These are phyloP conservation scores for Zarea fungicola DNA, from an alignment of 2,329 filamentous ascomycete genomes.

Conservation along the genomic window DNA sequence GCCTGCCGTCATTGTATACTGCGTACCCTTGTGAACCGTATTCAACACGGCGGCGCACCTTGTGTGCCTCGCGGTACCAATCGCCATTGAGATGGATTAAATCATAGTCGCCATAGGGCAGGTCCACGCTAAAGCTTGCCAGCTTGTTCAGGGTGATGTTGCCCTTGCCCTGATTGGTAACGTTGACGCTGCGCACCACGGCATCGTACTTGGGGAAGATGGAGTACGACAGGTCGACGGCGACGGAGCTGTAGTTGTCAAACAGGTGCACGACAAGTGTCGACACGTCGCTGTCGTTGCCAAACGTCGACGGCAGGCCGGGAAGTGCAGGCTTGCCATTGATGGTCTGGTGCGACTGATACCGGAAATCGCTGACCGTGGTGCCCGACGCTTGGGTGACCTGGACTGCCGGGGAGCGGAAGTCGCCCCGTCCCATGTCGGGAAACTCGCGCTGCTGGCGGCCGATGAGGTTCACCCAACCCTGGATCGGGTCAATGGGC, in stretches of 20 bases:
- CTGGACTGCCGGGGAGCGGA: constrained; percentile 55
- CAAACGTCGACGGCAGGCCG: constrained; percentile 56
- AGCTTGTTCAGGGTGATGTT: constrained; percentile 51
- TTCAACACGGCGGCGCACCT: constrained; percentile 49
- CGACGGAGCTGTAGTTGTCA: constrained; percentile 53
- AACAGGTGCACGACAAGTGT: constrained; percentile 54
- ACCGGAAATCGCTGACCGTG: constrained; percentile 54
- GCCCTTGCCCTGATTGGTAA: constrained; percentile 52
- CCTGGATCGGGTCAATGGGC: constrained; percentile 31
- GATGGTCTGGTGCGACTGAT: constrained; percentile 50
- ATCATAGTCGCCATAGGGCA: constrained; percentile 55
- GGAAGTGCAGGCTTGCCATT: constrained; percentile 51
- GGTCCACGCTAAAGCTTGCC: constrained; percentile 56
- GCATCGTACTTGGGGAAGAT: constrained; percentile 59
- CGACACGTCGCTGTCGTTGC: constrained; percentile 48
- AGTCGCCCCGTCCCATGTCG: constrained; percentile 59
- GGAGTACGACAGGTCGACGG: constrained; percentile 56
- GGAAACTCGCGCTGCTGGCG: constrained; percentile 58
- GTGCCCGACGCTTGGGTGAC: constrained; percentile 54
- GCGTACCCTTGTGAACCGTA: constrained; percentile 50
- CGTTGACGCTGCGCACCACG: constrained; percentile 54
- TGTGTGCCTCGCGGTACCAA: constrained; percentile 55
- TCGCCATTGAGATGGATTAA: constrained; percentile 59
- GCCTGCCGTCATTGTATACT: no score
- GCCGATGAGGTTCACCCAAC: constrained; percentile 49